Base-by-base conservation (phyloP, 148 eudicot genomes). In the Rhododendron griersonianum region DNA sequence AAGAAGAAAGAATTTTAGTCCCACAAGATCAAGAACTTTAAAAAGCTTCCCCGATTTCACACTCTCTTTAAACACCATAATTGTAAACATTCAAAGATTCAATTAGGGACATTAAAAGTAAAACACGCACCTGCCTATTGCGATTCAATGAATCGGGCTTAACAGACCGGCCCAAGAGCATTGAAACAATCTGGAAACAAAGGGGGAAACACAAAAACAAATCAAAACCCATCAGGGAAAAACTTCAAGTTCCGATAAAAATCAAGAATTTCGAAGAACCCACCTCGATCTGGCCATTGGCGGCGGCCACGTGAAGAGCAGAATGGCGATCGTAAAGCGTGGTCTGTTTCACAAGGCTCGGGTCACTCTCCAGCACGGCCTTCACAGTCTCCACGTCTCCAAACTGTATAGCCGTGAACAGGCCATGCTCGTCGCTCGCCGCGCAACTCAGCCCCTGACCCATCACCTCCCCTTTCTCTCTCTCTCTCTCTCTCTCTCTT, bases 271-370 rank as follows among this genome's bases (percentile, higher is more conserved):
- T 41, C 44, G 2, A 53, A 67, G 88, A 71, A 86, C 95, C 81
- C 86, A 95, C 98, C 89, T 97, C 90, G 96, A 94, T 95, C 91
- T 91, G 98, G 83, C 95, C 99, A 94, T 91, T 85, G 59, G 96
- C 90, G 88, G 99, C 98, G 30, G 99, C 98, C 21, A 94, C 59
- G 86, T 97, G 99, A 88, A 97, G 93, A 85, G 91, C 86, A 85
- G 98, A 97, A 83, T 94, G 92, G 45, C 96, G 96, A 92, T 95
- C 95, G 86, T 89, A 94, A 23, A 88, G 90, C 23, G 95, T 92
- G 39, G 86, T 81, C 28, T 87, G 92, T 53, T 81, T 81, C 78
- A 94, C 82, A 47, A 97, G 85, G 85, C 89, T 44, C 7, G 95
- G 90, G 65, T 93, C 93, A 74, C 83, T 86, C 7, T 91, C 87